Evolutionary conservation across 78 protist species (phyloP).

Genomic region (Tieghemostelium lacteum): DNA sequence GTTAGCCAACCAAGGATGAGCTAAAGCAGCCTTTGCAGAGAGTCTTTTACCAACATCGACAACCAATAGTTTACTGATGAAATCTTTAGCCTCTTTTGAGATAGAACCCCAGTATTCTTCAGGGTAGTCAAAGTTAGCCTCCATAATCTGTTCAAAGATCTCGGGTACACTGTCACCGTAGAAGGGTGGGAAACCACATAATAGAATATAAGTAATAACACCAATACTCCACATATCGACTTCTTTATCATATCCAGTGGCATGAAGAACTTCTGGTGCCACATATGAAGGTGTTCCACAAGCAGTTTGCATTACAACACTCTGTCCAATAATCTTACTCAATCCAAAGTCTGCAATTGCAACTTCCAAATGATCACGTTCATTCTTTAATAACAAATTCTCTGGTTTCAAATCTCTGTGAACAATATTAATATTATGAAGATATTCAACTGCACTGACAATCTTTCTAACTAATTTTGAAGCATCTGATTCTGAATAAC

Average conservation of each 20-base stretch:
- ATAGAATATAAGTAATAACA: slow-evolving; percentile 81
- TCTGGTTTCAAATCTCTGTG: slow-evolving; percentile 94
- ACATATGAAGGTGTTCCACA: slow-evolving; percentile 90
- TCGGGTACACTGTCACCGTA: slow-evolving; percentile 82
- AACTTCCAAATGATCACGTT: slow-evolving; percentile 47
- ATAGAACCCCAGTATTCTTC: slow-evolving; percentile 70
- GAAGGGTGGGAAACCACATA: slow-evolving; percentile 86
- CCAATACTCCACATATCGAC: slow-evolving; percentile 88
- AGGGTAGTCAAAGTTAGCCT: slow-evolving; percentile 77
- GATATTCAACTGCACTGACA: slow-evolving; percentile 82
- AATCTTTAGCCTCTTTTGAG: slow-evolving; percentile 67
- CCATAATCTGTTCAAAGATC: slow-evolving; percentile 79
- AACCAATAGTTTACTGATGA: slow-evolving; percentile 61
- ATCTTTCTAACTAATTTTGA: slow-evolving; percentile 76
- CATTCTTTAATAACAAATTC: slow-evolving; percentile 75
- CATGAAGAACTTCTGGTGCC: slow-evolving; percentile 83
- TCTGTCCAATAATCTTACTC: slow-evolving; percentile 73
- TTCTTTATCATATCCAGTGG: slow-evolving; percentile 79
- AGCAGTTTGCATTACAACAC: slow-evolving; percentile 79
- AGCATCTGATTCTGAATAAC: slow-evolving; percentile 88
- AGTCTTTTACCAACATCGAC: slow-evolving; percentile 55
- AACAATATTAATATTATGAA: slow-evolving; percentile 85
- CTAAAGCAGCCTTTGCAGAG: slow-evolving; percentile 63
- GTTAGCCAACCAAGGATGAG: slow-evolving; percentile 75
- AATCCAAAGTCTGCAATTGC: slow-evolving; percentile 93